Conservation (phyloP, 2,329 filamentous ascomycete genomes). For the Clarireedia hainanense region DNA sequence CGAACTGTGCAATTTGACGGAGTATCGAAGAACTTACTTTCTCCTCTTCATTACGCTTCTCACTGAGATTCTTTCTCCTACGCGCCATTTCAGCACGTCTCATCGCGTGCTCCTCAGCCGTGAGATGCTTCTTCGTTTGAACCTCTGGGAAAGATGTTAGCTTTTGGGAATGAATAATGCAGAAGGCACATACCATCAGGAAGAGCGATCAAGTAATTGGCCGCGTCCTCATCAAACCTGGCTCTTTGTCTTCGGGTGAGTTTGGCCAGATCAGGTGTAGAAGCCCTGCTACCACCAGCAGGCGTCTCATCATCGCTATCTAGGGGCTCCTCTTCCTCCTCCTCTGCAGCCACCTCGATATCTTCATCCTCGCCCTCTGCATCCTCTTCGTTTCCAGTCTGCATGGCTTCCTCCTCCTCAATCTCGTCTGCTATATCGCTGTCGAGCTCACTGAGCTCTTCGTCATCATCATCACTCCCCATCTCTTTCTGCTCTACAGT, state of each 20-base stretch:
- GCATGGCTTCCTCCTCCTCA: constrained; percentile 41
- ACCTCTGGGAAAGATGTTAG: constrained; percentile 40
- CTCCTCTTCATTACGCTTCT: constrained; percentile 72
- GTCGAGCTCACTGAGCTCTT: constrained; percentile 30
- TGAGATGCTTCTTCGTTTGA: constrained; percentile 66
- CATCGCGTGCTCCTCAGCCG: constrained; percentile 66
- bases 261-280: constrained; percentile 56
- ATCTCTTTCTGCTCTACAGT: constrained; percentile 27
- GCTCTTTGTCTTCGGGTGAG: constrained; percentile 63
- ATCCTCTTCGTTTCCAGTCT: constrained; percentile 31
- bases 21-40: constrained; percentile 42
- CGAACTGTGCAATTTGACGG: not conserved
- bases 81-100: constrained; percentile 67
- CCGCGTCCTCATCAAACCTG: constrained; percentile 43
- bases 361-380: constrained; percentile 41
- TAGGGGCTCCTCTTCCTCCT: constrained; percentile 29
- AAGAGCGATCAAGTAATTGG: constrained; percentile 35
- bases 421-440: constrained; percentile 36
- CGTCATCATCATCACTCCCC: constrained; percentile 30
- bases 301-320: constrained; percentile 33
- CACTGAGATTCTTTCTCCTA: constrained; percentile 63
- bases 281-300: constrained; percentile 42
- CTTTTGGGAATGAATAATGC: not conserved
- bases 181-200: constrained; percentile 29
- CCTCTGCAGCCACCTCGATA: constrained; percentile 32